Evolutionary conservation across 345 rosid genomes (phyloP).

Genomic region (Populus simonii): DNA sequence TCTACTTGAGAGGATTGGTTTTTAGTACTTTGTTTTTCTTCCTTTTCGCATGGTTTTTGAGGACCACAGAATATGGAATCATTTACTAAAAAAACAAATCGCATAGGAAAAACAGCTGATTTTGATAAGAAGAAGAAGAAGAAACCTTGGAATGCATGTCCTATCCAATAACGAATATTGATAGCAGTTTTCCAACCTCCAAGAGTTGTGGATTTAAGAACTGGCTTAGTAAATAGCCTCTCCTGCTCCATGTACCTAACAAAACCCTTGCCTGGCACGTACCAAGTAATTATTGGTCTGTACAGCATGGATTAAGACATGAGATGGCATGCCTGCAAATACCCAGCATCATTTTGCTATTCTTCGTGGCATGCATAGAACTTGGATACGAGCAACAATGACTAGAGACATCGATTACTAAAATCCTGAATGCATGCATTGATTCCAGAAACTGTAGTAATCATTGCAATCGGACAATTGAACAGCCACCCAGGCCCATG

Average conservation of each 20-base stretch:
- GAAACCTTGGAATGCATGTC: not conserved
- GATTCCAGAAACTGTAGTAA: not conserved
- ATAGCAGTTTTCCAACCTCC: not conserved
- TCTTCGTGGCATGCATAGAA: not conserved
- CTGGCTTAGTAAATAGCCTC: not conserved
- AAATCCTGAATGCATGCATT: not conserved
- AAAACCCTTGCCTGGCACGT: not conserved
- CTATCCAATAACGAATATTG: not conserved
- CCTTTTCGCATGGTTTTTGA: too few relatives aligned
- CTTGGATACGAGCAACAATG: not conserved
- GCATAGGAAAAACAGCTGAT: too few relatives aligned
- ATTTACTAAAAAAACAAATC: too few relatives aligned
- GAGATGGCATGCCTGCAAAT: not conserved
- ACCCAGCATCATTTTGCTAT: too few relatives aligned
- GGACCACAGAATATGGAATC: too few relatives aligned
- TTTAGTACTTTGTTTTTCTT: too few relatives aligned
- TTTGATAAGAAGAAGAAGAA: too few relatives aligned
- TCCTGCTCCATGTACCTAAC: not conserved
- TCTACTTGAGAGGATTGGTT: too few relatives aligned
- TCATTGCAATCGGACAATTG: not conserved
- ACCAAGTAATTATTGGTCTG: not conserved
- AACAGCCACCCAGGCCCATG: not conserved
- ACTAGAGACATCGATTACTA: not conserved
- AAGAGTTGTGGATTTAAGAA: not conserved
- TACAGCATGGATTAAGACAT: not conserved